phyloP scores from a whole-genome alignment of 1,284 basidiomycete genomes.

The Entoloma clypeatum region DNA sequence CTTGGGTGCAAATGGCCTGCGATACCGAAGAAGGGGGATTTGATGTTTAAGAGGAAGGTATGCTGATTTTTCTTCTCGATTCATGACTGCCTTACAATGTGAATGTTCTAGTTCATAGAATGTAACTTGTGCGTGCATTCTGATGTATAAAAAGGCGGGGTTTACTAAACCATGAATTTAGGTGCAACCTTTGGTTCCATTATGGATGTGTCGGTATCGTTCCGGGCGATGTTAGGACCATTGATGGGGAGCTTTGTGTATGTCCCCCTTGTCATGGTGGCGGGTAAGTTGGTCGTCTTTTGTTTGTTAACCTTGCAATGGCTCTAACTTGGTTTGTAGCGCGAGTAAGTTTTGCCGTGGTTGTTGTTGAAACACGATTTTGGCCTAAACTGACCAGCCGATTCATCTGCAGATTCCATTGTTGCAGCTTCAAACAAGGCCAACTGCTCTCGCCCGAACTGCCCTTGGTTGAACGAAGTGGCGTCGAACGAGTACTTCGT shows the following conservation, averaged over 20 bases:
- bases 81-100: slow-evolving; percentile 2
- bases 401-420: slow-evolving; percentile 12
- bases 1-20: slow-evolving; percentile 16
- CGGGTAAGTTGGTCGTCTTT: slow-evolving; percentile 22
- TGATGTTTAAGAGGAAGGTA: slow-evolving; percentile 28
- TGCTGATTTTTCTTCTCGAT: slow-evolving; percentile 1
- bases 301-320: not conserved
- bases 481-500: slow-evolving; percentile 28
- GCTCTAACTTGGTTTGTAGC: slow-evolving; percentile 7
- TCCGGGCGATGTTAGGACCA: slow-evolving; percentile 25
- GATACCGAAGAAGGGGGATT: slow-evolving; percentile 13
- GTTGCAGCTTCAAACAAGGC: slow-evolving; percentile 9
- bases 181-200: slow-evolving; percentile 36
- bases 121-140: slow-evolving; percentile 30
- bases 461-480: slow-evolving; percentile 13
- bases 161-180: slow-evolving; percentile 12
- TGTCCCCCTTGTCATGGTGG: slow-evolving; percentile 34
- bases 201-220: slow-evolving; percentile 36
- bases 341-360: slow-evolving; percentile 12
- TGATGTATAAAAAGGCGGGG: not conserved
- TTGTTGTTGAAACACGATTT: slow-evolving; percentile 8
- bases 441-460: slow-evolving; percentile 27
- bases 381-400: no score
- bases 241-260: slow-evolving; percentile 23
- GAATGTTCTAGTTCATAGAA: slow-evolving; percentile 29